These are phyloP conservation scores for Thalassiosira mediterranea DNA, from an alignment of 352 stramenopile species.

Conservation along the genomic window DNA sequence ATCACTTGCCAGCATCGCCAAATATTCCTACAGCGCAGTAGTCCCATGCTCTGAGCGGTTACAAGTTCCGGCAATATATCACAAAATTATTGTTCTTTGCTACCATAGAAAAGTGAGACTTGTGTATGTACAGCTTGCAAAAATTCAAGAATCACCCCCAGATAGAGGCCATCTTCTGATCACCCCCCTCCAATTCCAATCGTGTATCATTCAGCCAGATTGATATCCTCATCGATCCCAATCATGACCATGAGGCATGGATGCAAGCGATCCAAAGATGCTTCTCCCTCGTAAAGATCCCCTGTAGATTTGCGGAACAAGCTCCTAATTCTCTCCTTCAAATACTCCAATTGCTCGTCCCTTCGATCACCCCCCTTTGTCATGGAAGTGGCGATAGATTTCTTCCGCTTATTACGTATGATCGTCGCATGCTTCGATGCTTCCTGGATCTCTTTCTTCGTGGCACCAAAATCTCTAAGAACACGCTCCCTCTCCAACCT, in stretches of 20 bases:
- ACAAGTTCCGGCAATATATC: no score
- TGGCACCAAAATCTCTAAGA: constrained; percentile 13
- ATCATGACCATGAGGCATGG: neutral
- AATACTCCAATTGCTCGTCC: neutral
- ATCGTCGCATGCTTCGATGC: constrained; percentile 22
- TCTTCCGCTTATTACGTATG: constrained; percentile 7
- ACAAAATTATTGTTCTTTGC: no score
- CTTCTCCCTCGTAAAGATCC: neutral
- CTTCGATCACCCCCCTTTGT: neutral
- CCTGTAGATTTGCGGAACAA: neutral
- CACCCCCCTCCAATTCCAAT: no score
- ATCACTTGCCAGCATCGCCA: no score
- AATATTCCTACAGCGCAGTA: no score
- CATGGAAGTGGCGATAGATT: constrained; percentile 11
- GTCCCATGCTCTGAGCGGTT: no score
- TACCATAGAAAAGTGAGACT: no score
- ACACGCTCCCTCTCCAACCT: constrained; percentile 10
- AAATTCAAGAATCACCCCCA: no score
- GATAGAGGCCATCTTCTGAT: no score
- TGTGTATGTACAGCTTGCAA: no score
- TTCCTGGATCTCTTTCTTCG: constrained; percentile 14
- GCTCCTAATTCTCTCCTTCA: neutral
- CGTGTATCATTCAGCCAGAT: no score
- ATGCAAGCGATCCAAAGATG: neutral
- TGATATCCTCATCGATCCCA: neutral